Evolutionary conservation across 495 filamentous ascomycete genomes (phyloP), one percentile per base, ranked within the genome.

Genomic region (Penicillium crystallinum): DNA sequence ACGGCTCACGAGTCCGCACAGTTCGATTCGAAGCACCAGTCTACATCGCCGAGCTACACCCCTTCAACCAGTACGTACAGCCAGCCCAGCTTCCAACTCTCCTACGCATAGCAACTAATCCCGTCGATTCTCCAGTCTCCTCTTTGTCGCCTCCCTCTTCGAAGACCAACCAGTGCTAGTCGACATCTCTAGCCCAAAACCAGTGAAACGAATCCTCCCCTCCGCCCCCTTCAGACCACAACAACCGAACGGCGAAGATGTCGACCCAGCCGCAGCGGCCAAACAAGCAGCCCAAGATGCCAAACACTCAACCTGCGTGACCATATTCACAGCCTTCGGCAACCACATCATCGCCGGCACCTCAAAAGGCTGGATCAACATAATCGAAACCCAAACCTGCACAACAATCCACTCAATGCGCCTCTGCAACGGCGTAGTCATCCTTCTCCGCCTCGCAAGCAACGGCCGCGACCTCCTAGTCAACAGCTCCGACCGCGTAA

Each of bases 21-120:
- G 85, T 96, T 48, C 84, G 86, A 49, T 95, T 97, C 58, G 86
- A 89, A 53, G 90, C 91, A 5, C 89, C 92, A 2, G 89, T 96
- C 15, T 98, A 95, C 68, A 95, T 91, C 44, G 93, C 91, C 1
- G 92, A 97, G 69, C 74, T 97, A 15, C 90, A 98, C 69, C 93
- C 93, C 37, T 84, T 81, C 66, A 90, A 96, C 63, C 87, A 89
- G 91, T 96, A 76, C 54, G 87, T n/a, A 65, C 33, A 15, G 6
- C 37, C 29, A 27, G 19, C 15, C 23, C 3, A 27, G 21, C 39
- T 11, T n/a, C 9, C 6, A 3, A 31, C 0, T 41, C 4, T 15
- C 1, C 21, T 25, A 33, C 34, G 1, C 25, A 52, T 34, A 37
- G 19, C 35, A 46, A 27, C 44, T 58, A 49, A 62, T 33, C 21